Evolutionary conservation across 805 yeast species (phyloP), one percentile per base, ranked within the genome.

Genomic region (Candida piceae): DNA sequence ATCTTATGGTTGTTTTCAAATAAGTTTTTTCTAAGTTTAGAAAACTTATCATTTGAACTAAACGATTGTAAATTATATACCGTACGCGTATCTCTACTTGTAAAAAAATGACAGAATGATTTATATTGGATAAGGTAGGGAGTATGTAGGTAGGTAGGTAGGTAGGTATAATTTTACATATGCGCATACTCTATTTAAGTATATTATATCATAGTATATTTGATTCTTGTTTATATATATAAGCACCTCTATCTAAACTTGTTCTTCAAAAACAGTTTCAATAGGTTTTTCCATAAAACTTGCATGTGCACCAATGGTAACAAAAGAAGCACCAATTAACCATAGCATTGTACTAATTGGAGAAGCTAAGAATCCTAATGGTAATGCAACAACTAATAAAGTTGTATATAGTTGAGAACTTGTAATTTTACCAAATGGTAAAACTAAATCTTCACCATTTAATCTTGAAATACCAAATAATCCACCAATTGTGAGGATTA

Each of bases 271-370:
- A 16, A 93, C 97, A 25, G 94, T 84, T 69, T 93, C 98, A 49
- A 93, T 86, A 30, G 99, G 99, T 66, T 93, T 93, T 60, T 93
- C 98, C 83, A 93, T 76, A 47, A 93, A 72, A 12, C 90, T 69
- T 31, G 98, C 98, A 63, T 93, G 99, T 4, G 95, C 76, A 39
- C 89, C 68, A 28, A 93, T 89, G 35, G 83, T 63, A 36, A 88
- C 93, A 17, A 84, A 80, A 11, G 95, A 82, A 5, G 97, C 93
- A 54, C 98, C 97, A 55, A 93, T 77, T 52, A 93, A 75, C 99
- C 99, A 93, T 76, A 93, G 74, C 69, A 93, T 66, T 11, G 98
- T 88, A 40, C 94, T 76, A 49, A 93, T 60, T 38, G 67, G 67
- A 16, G 66, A 62, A 15, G 66, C 66, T 26, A 60, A 37, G 38